Base-by-base conservation (phyloP, 2,329 filamentous ascomycete genomes). In the Fusarium sp. region DNA sequence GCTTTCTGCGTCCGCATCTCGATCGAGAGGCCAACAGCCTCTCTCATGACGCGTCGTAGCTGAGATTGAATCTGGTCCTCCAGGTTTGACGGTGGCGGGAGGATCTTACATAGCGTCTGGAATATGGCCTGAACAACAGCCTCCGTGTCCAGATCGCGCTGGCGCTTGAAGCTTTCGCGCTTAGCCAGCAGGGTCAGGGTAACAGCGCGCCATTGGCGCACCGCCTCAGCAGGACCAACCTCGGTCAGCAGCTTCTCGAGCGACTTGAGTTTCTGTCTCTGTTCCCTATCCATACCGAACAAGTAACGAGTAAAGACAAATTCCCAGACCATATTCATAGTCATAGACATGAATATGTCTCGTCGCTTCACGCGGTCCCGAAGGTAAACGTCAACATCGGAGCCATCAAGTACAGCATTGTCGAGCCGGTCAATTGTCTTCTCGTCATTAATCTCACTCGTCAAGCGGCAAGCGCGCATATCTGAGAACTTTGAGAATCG, bases 301-400 rank as follows among this genome's bases (percentile, higher is more conserved):
- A 99, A 87, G 75, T 99, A 99, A 63, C 95, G 88, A 9, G 94
- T 97, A 74, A 99, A 99, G 73, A 99, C 89, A 72, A 96, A 97
- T 76, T 99, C 95, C 93, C 93, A 99, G 47, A 99, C 88, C 93
- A 99, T 97, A 60, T 91, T 95, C 93, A 98, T 98, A 52, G 94
- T 92, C 76, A 99, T 93, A 33, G 93, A 95, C 92, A 98, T 97
- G 82, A 99, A 97, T 55, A 98, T 88, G 74, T 98, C 94, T 57
- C 94, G 88, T 59, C 95, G 89, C 71, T 86, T 88, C 50, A 97
- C 90, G 35, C 96, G 91, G 74, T 99, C 94, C 65, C 85, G 85
- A 44, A 99, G 88, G 71, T 96, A 95, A 54, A 82, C 80, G 76
- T 98, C 93, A 62, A 97, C 93, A 72, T 98, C 93, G 41, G 92